Conservation (phyloP, 2,329 filamentous ascomycete genomes). For the Aspergillus thermomutatus region DNA sequence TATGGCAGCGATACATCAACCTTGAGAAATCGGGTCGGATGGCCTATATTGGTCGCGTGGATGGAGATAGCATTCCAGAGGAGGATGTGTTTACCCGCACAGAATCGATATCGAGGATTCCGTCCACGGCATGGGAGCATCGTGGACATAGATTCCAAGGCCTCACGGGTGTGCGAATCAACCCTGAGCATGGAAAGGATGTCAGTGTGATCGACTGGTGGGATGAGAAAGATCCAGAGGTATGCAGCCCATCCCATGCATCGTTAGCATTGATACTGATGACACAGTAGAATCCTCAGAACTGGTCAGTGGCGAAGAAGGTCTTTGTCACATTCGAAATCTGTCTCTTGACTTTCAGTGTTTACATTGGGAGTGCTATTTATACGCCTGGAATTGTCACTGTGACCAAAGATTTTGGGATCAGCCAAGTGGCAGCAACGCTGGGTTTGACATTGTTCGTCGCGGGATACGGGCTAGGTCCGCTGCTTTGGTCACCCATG, state of each 20-base stretch:
- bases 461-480: constrained; percentile 48
- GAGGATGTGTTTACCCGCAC: constrained; percentile 24
- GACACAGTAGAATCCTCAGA: constrained; percentile 37
- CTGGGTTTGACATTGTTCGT: constrained; percentile 51
- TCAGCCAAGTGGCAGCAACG: constrained; percentile 32
- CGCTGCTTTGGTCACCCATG: constrained; percentile 42
- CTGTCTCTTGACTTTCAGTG: constrained; percentile 47
- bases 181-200: constrained; percentile 53
- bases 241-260: constrained; percentile 17
- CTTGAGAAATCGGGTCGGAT: constrained; percentile 49
- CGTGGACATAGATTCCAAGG: constrained; percentile 31
- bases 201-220: constrained; percentile 52
- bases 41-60: constrained; percentile 32
- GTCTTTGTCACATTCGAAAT: constrained; percentile 47
- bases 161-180: constrained; percentile 42
- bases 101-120: constrained; percentile 6
- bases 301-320: constrained; percentile 44
- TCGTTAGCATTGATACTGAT: too few relatives aligned
- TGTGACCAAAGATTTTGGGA: constrained; percentile 41
- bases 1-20: constrained; percentile 50
- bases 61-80: constrained; percentile 39
- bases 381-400: constrained; percentile 44
- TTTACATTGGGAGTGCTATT: constrained; percentile 51
- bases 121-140: constrained; percentile 14
- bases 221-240: constrained; percentile 46